Evolutionary conservation across 2,329 filamentous ascomycete genomes (phyloP).

Genomic region (Fusarium lateritium): DNA sequence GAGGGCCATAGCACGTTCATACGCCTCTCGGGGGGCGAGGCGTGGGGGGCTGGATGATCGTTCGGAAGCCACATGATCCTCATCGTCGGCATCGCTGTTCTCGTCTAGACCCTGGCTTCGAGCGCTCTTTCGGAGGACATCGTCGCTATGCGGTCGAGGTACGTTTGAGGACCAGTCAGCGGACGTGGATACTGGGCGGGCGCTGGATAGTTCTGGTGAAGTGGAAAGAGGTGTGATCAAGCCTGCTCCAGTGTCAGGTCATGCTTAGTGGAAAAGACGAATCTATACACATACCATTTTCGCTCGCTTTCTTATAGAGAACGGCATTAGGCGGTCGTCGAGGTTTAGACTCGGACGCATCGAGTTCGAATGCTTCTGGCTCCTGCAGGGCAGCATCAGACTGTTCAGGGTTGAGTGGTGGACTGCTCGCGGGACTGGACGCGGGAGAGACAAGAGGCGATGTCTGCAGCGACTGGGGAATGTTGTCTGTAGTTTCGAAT

Average conservation of each 20-base stretch:
- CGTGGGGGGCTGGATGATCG: slow-evolving; percentile 85
- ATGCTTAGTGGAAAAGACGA: background rate
- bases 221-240: slow-evolving; percentile 68
- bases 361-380: slow-evolving; percentile 78
- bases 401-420: slow-evolving; percentile 68
- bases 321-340: slow-evolving; percentile 63
- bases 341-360: slow-evolving; percentile 57
- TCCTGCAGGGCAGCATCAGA: slow-evolving; percentile 67
- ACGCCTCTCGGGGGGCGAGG: slow-evolving; percentile 79
- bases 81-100: slow-evolving; percentile 56
- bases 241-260: slow-evolving; percentile 49
- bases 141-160: slow-evolving; percentile 68
- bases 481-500: slow-evolving; percentile 92
- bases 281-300: slow-evolving; percentile 51
- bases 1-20: slow-evolving; percentile 85
- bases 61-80: slow-evolving; percentile 61
- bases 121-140: slow-evolving; percentile 65
- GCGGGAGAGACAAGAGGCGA: slow-evolving; percentile 93
- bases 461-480: slow-evolving; percentile 94
- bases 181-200: slow-evolving; percentile 63
- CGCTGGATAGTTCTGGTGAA: slow-evolving; percentile 65
- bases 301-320: slow-evolving; percentile 52
- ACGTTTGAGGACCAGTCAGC: slow-evolving; percentile 66
- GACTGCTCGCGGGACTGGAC: slow-evolving; percentile 89
- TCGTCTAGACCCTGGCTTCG: slow-evolving; percentile 56